These are phyloP conservation scores for Cryptococcus sp. DNA, from an alignment of 1,284 basidiomycete species.

Conservation along the genomic window DNA sequence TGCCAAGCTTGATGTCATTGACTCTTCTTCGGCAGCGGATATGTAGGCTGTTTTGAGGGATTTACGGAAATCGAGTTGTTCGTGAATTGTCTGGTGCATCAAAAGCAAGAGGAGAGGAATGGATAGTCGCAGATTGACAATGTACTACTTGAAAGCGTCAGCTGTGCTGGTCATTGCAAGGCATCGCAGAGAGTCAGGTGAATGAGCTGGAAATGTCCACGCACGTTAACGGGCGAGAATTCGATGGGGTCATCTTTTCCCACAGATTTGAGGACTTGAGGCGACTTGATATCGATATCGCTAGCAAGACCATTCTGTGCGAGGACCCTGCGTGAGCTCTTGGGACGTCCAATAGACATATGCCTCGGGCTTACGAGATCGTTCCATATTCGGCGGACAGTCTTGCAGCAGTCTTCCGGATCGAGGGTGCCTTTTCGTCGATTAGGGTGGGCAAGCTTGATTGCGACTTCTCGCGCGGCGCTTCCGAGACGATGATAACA, in stretches of 20 bases:
- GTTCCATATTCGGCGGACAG: constrained; percentile 23
- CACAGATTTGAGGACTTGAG: constrained; percentile 16
- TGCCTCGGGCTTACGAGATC: constrained; percentile 22
- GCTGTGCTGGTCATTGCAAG: not conserved
- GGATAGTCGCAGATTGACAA: constrained; percentile 30
- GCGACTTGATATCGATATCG: constrained; percentile 12
- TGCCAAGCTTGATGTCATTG: not conserved
- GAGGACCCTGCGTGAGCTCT: not conserved
- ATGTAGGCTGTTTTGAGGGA: constrained; percentile 24
- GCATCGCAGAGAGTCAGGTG: too few relatives aligned
- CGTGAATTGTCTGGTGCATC: constrained; percentile 29
- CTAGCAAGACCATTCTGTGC: constrained; percentile 15
- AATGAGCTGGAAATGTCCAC: not conserved
- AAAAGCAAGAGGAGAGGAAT: constrained; percentile 33
- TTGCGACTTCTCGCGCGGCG: constrained; percentile 25
- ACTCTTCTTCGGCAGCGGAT: constrained; percentile 9
- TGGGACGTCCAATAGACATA: not conserved
- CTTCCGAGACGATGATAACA: constrained; percentile 23
- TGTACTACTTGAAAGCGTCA: constrained; percentile 9
- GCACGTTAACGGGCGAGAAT: constrained; percentile 41
- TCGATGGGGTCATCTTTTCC: constrained; percentile 24
- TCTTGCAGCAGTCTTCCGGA: constrained; percentile 24
- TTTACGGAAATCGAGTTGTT: constrained; percentile 34
- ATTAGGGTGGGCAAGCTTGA: constrained; percentile 20
- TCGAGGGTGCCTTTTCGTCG: constrained; percentile 29